A percentile compares a stretch with the other conserved stretches of the same genome.
Evolutionary conservation across 2,329 filamentous ascomycete species (phyloP).

Genomic region (Nannizziopsis arthrosporioides): DNA sequence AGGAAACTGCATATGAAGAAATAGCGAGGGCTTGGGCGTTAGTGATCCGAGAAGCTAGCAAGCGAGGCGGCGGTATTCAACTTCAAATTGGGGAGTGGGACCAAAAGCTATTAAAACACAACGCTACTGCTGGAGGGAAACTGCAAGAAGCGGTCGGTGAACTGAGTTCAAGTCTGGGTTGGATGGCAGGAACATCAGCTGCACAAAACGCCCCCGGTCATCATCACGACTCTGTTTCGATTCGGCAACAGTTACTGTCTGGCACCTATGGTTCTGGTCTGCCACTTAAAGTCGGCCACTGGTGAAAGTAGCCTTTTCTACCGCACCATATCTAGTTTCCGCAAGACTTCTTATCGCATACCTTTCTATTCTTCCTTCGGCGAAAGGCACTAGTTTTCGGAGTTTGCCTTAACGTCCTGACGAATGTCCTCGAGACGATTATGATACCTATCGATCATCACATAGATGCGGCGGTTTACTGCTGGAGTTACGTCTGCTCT

Average conservation of each 20-base stretch:
- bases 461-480: conserved; percentile 19
- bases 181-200: conserved; percentile 50
- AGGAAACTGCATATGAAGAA: conserved; percentile 91
- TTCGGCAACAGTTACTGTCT: conserved; percentile 46
- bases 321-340: not conserved
- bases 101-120: conserved; percentile 72
- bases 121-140: conserved; percentile 71
- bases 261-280: conserved; percentile 46
- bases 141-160: conserved; percentile 69
- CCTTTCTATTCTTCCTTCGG: conserved; percentile 10
- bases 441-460: conserved; percentile 35
- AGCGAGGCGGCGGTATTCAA: conserved; percentile 80
- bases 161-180: conserved; percentile 61
- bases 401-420: conserved; percentile 6
- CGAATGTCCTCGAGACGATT: conserved; percentile 29
- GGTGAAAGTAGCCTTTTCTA: conserved; percentile 29
- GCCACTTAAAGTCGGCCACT: conserved; percentile 46
- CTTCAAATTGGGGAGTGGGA: conserved; percentile 89
- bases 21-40: conserved; percentile 87
- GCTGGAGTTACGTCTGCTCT: conserved; percentile 4
- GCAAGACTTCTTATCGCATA: conserved; percentile 8
- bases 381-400: conserved; percentile 3
- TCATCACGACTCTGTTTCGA: conserved; percentile 33
- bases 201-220: conserved; percentile 19
- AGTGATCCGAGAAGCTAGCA: conserved; percentile 81